Percentiles rank a stretch among this genome's conserved stretches.
Evolutionary conservation across 108 stramenopile species (phyloP).

Genomic region (Nitzschia putrida): DNA sequence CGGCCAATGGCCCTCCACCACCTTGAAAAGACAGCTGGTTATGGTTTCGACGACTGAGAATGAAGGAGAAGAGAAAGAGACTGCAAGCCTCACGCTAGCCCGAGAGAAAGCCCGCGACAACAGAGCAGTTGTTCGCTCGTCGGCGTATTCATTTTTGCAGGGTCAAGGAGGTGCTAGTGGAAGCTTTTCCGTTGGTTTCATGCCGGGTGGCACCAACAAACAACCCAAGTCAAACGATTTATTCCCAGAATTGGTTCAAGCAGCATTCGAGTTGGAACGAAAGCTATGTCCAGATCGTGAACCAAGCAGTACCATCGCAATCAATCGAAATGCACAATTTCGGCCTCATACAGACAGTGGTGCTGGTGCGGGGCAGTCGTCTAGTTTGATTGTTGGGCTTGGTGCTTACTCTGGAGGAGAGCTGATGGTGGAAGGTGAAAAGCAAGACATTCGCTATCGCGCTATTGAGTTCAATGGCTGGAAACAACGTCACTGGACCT

Average conservation of each 20-base stretch:
- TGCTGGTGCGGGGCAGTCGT: slow-evolving; percentile 91
- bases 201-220: slow-evolving; percentile 68
- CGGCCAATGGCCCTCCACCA: slow-evolving; percentile 76
- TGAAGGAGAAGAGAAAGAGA: slow-evolving; percentile 7
- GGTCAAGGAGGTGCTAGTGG: slow-evolving; percentile 80
- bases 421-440: slow-evolving; percentile 87
- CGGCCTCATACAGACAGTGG: slow-evolving; percentile 92
- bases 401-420: slow-evolving; percentile 91
- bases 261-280: slow-evolving; percentile 84
- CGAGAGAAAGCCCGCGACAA: slow-evolving; percentile 46
- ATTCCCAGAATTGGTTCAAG: slow-evolving; percentile 87
- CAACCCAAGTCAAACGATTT: slow-evolving; percentile 82
- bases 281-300: slow-evolving; percentile 73
- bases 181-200: slow-evolving; percentile 75
- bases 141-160: slow-evolving; percentile 67
- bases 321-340: slow-evolving; percentile 94
- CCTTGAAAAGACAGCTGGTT: slow-evolving; percentile 74
- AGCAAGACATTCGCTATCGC: slow-evolving; percentile 87
- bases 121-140: slow-evolving; percentile 36
- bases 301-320: slow-evolving; percentile 91
- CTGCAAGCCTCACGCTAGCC: slow-evolving; percentile 48
- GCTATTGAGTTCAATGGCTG: slow-evolving; percentile 93
- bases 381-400: slow-evolving; percentile 87
- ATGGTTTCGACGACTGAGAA: slow-evolving; percentile 56
- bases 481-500: slow-evolving; percentile 92